phyloP scores from a whole-genome alignment of 169 alveolate genomes.

The Cyclospora cayetanensis region DNA sequence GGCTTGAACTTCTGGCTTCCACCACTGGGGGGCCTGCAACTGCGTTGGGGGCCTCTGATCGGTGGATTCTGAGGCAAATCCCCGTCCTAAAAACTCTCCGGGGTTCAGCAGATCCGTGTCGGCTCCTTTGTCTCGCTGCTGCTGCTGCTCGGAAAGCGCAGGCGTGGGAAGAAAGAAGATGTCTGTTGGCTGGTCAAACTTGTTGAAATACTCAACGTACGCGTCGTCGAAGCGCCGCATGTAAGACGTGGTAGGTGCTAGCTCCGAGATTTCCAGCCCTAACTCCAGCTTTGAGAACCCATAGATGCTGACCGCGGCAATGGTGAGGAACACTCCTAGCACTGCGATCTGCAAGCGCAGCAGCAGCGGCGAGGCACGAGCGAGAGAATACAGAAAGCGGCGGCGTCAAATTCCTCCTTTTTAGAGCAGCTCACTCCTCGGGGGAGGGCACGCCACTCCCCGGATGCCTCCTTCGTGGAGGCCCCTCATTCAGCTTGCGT shows the following conservation, averaged over 20 bases:
- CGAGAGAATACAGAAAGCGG: background rate
- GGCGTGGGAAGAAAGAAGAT: conserved; percentile 73
- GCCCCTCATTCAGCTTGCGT: background rate
- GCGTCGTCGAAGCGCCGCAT: conserved; percentile 75
- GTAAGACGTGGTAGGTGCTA: conserved; percentile 78
- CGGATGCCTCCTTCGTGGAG: background rate
- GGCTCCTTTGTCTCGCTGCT: background rate
- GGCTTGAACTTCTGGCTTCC: conserved; percentile 69
- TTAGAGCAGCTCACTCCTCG: background rate
- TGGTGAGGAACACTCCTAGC: conserved; percentile 68
- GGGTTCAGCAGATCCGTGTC: conserved; percentile 35
- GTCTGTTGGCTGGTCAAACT: conserved; percentile 80
- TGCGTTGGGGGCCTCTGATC: background rate
- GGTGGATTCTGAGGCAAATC: background rate
- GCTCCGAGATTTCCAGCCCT: conserved; percentile 79
- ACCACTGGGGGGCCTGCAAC: conserved; percentile 63
- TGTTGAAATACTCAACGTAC: conserved; percentile 73
- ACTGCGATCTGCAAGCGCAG: conserved; percentile 65
- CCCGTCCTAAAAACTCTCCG: conserved; percentile 38
- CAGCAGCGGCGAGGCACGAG: background rate
- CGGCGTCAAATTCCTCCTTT: background rate
- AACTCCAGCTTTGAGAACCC: conserved; percentile 79
- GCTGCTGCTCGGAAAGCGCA: background rate
- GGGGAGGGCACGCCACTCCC: background rate
- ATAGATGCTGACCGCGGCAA: conserved; percentile 73